phyloP scores from a whole-genome alignment of 176 grass and related monocot genomes.

The Rhynchospora pubera region DNA sequence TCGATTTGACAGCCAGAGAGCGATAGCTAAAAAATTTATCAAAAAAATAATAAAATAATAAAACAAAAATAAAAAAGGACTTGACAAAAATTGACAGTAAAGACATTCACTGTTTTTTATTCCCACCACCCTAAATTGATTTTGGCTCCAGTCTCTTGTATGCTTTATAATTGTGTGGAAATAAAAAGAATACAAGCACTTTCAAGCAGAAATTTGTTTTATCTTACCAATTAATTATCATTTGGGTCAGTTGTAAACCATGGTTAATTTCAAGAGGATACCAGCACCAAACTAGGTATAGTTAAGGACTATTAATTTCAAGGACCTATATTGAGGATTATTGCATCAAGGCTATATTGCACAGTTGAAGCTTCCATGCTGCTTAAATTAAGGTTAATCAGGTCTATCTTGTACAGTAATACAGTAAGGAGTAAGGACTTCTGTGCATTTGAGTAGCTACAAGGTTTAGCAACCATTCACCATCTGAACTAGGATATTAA shows the following conservation, averaged over 20 bases:
- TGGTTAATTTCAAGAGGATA: neutral
- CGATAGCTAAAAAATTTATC: conserved; percentile 42
- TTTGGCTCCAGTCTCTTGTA: neutral
- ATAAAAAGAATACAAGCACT: neutral
- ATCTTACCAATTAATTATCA: neutral
- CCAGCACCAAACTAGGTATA: neutral
- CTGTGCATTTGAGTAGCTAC: too few species aligned
- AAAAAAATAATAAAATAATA: neutral
- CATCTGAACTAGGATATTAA: too few species aligned
- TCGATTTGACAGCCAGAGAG: conserved; percentile 81
- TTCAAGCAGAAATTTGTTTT: neutral
- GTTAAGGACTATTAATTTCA: too few species aligned
- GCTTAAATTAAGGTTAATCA: too few species aligned
- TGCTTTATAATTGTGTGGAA: neutral
- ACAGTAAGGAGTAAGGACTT: too few species aligned
- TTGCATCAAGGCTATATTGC: too few species aligned
- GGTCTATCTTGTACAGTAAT: too few species aligned
- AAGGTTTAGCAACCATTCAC: too few species aligned
- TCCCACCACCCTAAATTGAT: neutral
- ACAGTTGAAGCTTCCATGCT: too few species aligned
- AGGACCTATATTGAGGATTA: too few species aligned
- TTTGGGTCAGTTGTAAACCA: neutral
- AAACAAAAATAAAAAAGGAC: too few species aligned
- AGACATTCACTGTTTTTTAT: neutral
- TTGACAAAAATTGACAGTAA: too few species aligned